Base-by-base conservation (phyloP, 164 flowering plant genomes). In the Tetracentron sinense region DNA sequence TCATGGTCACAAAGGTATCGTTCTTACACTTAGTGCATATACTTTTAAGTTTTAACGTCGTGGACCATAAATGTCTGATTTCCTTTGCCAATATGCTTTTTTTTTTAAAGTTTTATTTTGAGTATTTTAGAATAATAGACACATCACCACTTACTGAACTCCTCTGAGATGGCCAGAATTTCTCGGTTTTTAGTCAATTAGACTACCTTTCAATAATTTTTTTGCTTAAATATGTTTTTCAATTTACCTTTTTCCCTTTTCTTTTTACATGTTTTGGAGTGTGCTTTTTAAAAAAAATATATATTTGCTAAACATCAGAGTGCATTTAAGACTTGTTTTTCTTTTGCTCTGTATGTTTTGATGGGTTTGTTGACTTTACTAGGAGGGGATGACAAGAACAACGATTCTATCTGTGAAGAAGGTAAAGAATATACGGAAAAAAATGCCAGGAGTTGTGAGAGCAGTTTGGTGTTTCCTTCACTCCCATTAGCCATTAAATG, bases 401-500 rank as follows among this genome's bases (percentile, higher is more conserved):
- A 64, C 44, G 83, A 73, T 38, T 28, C 67, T 48, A 62, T 53
- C 29, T 33, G 56, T 58, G 83, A 82, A 64, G 89, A 81, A 54
- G 52, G 69, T 17, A 73, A 64, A 54, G 79, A 74, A 35, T 77
- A 74, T 56, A 14, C 68, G 0, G 83, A 79, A 55, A 68, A 71
- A 26, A 67, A 63, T 57, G 55, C 56, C 27, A 73, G 30, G 42
- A 78, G 65, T 56, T 78, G 72, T 68, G 82, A 82, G 68, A 79
- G 74, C 64, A 83, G 90, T 63, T 58, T 70, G 10, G 89, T 93
- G 38, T 87, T 90, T 68, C 69, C 89, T 60, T 83, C 97, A 49
- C 88, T 93, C 10, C 92, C 94, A 10, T 59, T 73, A 49, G 97
- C 95, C 35, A 81, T 90, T 27, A 87, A 87, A 69, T 90, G 96